Conservation (phyloP, 306 rosid species). For the Neltuma alba region DNA sequence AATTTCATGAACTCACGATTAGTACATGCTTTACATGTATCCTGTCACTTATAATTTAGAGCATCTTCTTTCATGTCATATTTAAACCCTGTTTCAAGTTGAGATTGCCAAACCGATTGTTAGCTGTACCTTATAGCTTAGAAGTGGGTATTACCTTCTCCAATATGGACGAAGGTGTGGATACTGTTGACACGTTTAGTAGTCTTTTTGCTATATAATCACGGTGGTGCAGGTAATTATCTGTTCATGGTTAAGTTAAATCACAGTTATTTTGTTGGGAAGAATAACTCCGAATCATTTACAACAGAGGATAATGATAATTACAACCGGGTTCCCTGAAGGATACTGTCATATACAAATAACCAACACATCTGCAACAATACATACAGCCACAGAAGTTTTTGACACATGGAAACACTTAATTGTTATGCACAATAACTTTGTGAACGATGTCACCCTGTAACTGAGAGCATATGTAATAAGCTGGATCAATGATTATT, state of each 20-base stretch:
- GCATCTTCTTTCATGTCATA: slow-evolving; percentile 12
- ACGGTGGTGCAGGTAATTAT: not conserved
- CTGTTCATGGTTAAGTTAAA: slow-evolving; percentile 7
- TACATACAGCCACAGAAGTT: not conserved
- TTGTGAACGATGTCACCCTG: slow-evolving; percentile 23
- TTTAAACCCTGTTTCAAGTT: slow-evolving; percentile 13
- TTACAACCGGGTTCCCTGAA: not conserved
- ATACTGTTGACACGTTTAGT: not conserved
- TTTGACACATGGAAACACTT: not conserved
- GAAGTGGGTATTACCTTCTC: not conserved
- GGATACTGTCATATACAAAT: slow-evolving; percentile 8
- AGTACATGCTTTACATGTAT: not conserved
- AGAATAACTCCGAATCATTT: slow-evolving; percentile 13
- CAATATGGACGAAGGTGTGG: not conserved
- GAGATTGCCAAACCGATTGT: slow-evolving; percentile 4
- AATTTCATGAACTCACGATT: not conserved
- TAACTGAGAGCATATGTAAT: slow-evolving; percentile 12
- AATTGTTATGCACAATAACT: slow-evolving; percentile 16
- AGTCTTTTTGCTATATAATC: not conserved
- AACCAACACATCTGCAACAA: slow-evolving; percentile 30
- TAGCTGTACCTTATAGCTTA: not conserved
- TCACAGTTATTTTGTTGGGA: not conserved
- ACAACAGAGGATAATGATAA: not conserved
- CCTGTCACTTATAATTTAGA: slow-evolving; percentile 2
- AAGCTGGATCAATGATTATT: slow-evolving; percentile 8